Percentiles rank a stretch among this genome's conserved stretches.
Conservation (phyloP, 768 basidiomycete species). For the Trametes elegans region DNA sequence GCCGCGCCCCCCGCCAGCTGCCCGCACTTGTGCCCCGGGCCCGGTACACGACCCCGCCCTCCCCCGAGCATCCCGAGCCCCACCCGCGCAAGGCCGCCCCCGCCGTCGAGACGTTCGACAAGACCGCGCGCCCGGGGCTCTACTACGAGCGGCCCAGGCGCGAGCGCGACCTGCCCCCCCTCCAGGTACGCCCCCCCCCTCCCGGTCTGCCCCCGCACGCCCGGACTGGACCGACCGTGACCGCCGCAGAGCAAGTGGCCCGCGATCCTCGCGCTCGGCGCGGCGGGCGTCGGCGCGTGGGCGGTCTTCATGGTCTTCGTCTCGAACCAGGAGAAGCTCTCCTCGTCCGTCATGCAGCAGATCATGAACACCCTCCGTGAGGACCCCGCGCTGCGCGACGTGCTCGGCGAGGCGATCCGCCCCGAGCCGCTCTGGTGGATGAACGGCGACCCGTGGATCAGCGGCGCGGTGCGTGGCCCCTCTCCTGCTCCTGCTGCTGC, state of each 20-base stretch:
- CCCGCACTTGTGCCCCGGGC: not conserved
- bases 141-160: constrained; percentile 42
- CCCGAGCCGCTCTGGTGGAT: constrained; percentile 71
- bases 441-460: constrained; percentile 72
- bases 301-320: constrained; percentile 64
- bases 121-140: constrained; percentile 42
- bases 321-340: constrained; percentile 75
- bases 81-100: constrained; percentile 22
- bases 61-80: too few species aligned
- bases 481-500: not conserved
- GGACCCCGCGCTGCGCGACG: constrained; percentile 45
- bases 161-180: constrained; percentile 41
- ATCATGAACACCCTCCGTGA: constrained; percentile 60
- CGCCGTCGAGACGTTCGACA: constrained; percentile 39
- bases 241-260: constrained; percentile 51
- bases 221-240: not conserved
- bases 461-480: constrained; percentile 55
- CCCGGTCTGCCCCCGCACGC: not conserved
- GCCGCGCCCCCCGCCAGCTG: not conserved
- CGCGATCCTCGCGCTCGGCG: constrained; percentile 44
- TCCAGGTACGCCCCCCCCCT: constrained; percentile 33
- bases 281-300: constrained; percentile 62
- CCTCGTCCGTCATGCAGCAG: constrained; percentile 70
- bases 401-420: constrained; percentile 64
- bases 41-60: constrained; percentile 1